Percentiles rank a stretch among this genome's conserved stretches.
These are phyloP conservation scores for Fonsecaea erecta DNA, from an alignment of 2,329 filamentous ascomycete species.

Conservation along the genomic window DNA sequence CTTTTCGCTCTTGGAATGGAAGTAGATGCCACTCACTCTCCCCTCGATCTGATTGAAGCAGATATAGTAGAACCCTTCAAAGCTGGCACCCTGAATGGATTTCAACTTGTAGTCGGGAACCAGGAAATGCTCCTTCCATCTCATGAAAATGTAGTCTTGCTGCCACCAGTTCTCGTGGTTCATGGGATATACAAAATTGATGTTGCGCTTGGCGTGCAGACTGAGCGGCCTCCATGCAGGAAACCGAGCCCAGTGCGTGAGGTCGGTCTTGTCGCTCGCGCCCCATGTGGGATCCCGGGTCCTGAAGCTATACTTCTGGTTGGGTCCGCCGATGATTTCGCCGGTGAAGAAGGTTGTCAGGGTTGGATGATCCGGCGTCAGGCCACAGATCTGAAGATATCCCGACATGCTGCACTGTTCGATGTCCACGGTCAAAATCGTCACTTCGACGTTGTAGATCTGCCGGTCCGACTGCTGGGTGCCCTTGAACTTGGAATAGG, in stretches of 20 bases:
- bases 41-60: slow-evolving; percentile 94
- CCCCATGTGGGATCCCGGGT: slow-evolving; percentile 91
- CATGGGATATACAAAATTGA: slow-evolving; percentile 37
- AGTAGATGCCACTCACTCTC: slow-evolving; percentile 91
- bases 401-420: slow-evolving; percentile 92
- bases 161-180: slow-evolving; percentile 62
- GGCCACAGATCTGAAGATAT: slow-evolving; percentile 94
- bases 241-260: slow-evolving; percentile 93
- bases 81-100: slow-evolving; percentile 91
- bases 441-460: slow-evolving; percentile 92
- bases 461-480: slow-evolving; percentile 93
- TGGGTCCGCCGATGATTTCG: slow-evolving; percentile 78
- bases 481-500: slow-evolving; percentile 85
- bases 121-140: slow-evolving; percentile 98
- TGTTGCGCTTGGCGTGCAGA: slow-evolving; percentile 59
- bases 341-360: slow-evolving; percentile 97
- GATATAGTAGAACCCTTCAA: slow-evolving; percentile 99
- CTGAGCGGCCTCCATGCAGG: slow-evolving; percentile 79
- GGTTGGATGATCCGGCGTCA: slow-evolving; percentile 96
- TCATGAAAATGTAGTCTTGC: slow-evolving; percentile 92
- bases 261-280: slow-evolving; percentile 85
- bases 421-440: slow-evolving; percentile 96
- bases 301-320: slow-evolving; percentile 85
- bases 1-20: slow-evolving; percentile 97
- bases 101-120: slow-evolving; percentile 92